phyloP scores from a whole-genome alignment of 2,329 filamentous ascomycete species.

The Alternaria ethzedia region DNA sequence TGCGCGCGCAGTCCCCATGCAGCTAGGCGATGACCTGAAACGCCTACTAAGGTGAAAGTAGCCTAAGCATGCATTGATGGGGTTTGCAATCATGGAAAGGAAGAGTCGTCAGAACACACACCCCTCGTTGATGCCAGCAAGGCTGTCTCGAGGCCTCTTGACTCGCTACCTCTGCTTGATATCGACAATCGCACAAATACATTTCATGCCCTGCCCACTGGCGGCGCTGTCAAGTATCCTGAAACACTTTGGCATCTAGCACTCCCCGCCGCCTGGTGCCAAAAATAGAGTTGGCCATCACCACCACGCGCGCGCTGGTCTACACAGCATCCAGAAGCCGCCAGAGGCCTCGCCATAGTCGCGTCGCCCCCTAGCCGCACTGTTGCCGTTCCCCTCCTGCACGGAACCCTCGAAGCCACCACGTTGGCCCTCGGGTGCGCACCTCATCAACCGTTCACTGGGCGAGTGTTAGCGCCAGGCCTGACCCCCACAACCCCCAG shows the following conservation, averaged over 20 bases:
- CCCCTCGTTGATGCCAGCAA: constrained; percentile 21
- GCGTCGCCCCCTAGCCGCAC: constrained; percentile 10
- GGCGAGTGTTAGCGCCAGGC: constrained; percentile 47
- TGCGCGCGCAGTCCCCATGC: background rate
- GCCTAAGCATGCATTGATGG: constrained; percentile 22
- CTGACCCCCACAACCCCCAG: constrained; percentile 34
- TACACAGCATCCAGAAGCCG: constrained; percentile 4
- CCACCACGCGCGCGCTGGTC: constrained; percentile 22
- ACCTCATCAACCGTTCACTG: constrained; percentile 38
- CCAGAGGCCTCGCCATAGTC: constrained; percentile 13
- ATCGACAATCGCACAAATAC: background rate
- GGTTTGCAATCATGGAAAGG: constrained; percentile 18
- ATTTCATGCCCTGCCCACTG: constrained; percentile 10
- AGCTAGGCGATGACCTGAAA: constrained; percentile 20
- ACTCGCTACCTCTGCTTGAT: background rate
- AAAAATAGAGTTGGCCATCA: constrained; percentile 37
- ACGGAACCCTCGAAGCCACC: constrained; percentile 16
- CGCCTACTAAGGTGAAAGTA: constrained; percentile 24
- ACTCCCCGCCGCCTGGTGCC: constrained; percentile 27
- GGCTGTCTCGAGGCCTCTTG: constrained; percentile 13
- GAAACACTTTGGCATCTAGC: constrained; percentile 41
- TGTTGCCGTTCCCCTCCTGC: constrained; percentile 10
- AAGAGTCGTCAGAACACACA: constrained; percentile 22
- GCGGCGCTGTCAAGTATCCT: constrained; percentile 24
- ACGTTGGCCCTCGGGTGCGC: constrained; percentile 18